Base-by-base conservation (phyloP, 2,329 filamentous ascomycete genomes). In the Talaromyces marneffei region DNA sequence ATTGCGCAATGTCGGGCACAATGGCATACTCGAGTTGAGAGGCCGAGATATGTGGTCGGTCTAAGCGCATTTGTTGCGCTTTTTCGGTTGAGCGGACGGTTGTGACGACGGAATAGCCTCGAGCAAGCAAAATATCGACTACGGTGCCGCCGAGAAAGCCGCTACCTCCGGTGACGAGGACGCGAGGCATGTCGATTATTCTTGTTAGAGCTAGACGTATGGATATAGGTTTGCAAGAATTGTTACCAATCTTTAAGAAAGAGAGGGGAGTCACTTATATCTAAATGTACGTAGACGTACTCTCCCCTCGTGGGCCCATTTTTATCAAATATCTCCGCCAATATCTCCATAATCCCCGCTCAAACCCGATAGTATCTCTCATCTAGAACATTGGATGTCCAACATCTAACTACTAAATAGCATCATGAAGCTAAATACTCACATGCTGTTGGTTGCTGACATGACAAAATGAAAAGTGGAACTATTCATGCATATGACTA, bases 1-100 rank as follows among this genome's bases (percentile, higher is more conserved):
- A 61, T 3, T 35, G 58, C 2, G 64, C 65, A 35, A 74, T 68
- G 57, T 75, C 71, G 0, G 57, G 63, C 0, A 75, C 69, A 48
- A 74, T 63, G 29, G 63, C 66, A 54, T 71, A 71, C 25, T 65
- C 63, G 16, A 73, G 65, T 20, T 62, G 59, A 7, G 64, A 42
- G 3, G 31, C 14, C 1, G 31, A 50, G 16, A 68, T 65, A 20
- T 68, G 59, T 1, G 66, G 63, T 23, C 68, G 66, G 50, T 63
- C 62, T 33, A 62, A 54, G 39, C 63, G 65, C 58, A 72, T 65
- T 29, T 65, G 65, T 12, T 67, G 54, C 12, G 66, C 69, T 4
- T 62, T 68, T 33, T 60, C 62, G 31, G 62, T 57, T 8, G 65
- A 69, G 29, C 72, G 68, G 2, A 70, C 68, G 4, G 68, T 72